phyloP scores from a whole-genome alignment of 805 yeast species.

The Blastobotrys chiropterorum region DNA sequence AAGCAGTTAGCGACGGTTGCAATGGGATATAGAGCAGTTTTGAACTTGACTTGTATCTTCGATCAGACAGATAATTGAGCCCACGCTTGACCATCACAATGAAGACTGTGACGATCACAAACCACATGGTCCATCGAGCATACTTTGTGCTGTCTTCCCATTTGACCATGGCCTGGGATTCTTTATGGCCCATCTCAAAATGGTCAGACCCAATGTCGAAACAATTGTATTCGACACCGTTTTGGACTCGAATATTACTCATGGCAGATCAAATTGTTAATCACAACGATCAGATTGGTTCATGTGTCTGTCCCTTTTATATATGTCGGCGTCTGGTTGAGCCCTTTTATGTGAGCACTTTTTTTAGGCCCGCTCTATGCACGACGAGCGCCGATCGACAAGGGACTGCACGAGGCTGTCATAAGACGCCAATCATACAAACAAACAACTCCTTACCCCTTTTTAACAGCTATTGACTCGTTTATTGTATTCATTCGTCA shows the following conservation, averaged over 20 bases:
- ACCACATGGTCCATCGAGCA: slow-evolving; percentile 14
- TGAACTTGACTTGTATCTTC: background rate
- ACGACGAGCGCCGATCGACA: background rate
- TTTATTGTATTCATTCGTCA: too few relatives aligned
- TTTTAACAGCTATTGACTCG: too few relatives aligned
- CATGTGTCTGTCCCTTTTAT: background rate
- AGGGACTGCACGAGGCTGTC: background rate
- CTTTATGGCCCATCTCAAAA: slow-evolving; percentile 10
- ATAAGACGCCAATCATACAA: background rate
- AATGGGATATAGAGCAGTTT: background rate
- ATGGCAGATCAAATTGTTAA: background rate
- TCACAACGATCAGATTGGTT: background rate
- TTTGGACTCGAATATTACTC: slow-evolving; percentile 1
- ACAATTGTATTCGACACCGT: slow-evolving; percentile 11
- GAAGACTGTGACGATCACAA: slow-evolving; percentile 9
- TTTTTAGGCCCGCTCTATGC: background rate
- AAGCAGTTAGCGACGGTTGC: slow-evolving; percentile 4
- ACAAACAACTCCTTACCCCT: background rate
- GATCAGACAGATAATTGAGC: slow-evolving; percentile 7
- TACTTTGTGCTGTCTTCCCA: slow-evolving; percentile 12
- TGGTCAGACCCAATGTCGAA: slow-evolving; percentile 6
- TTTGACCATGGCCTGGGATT: slow-evolving; percentile 8
- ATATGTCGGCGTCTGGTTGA: background rate
- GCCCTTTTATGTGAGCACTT: background rate
- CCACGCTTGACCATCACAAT: slow-evolving; percentile 8